Conservation (phyloP, 345 rosid species). For the Noccaea bulbosa region DNA sequence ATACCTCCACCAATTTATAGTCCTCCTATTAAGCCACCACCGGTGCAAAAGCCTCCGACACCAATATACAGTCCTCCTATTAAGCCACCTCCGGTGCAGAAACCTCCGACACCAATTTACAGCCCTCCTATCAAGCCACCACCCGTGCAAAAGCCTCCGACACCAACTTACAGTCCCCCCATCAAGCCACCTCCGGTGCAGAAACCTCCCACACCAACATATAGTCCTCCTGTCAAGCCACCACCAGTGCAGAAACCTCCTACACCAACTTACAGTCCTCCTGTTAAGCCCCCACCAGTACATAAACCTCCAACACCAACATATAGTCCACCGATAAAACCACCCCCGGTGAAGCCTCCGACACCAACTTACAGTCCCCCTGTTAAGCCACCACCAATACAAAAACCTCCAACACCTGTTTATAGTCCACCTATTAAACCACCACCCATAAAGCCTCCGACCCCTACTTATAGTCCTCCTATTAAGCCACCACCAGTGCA, state of each 20-base stretch:
- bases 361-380: slow-evolving; percentile 1
- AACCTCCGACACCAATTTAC: neutral
- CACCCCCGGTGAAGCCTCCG: slow-evolving; percentile 25
- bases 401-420: neutral
- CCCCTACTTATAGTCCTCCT: neutral
- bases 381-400: neutral
- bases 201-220: neutral
- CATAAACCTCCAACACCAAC: slow-evolving; percentile 1
- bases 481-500: neutral
- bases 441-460: slow-evolving; percentile 9
- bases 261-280: neutral
- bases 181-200: neutral
- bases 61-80: neutral
- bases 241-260: neutral
- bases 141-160: neutral
- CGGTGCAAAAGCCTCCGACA: too few species aligned
- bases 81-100: neutral
- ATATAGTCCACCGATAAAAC: neutral
- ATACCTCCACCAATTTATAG: slow-evolving; percentile 15
- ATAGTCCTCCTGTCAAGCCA: neutral
- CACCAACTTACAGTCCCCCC: neutral
- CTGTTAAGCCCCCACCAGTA: neutral
- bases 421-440: neutral
- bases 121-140: neutral
- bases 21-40: neutral